Evolutionary conservation across 352 stramenopile species (phyloP), one percentile per base, ranked within the genome.

Genomic region (Phytopythium kandeliae): DNA sequence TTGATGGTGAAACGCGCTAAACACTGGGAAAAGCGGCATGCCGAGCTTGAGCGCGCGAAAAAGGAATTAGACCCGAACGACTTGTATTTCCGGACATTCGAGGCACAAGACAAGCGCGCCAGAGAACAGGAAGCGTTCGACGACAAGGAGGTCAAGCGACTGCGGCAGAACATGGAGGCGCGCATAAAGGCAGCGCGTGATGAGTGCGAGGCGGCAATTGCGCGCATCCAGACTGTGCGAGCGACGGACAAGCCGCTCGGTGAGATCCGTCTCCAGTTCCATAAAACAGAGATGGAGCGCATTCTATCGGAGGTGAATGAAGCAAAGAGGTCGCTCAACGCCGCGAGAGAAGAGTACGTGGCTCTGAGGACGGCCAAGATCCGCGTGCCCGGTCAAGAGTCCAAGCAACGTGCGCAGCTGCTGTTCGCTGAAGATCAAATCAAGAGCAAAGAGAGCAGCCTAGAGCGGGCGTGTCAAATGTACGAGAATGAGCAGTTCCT

Each of bases 401-500:
- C 61, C 0, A 84, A 86, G 24, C 63, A 82, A 10, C 73, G 82
- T 13, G 74, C 74, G 6, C 82, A 93, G 41, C 38, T 90, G 37
- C 56, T 93, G 11, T 87, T 83, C 53, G 78, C 77, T 2, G 73
- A 90, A 65, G 78, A 78, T 24, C 82, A 90, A 54, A 86, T 93
- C 35, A 74, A 69, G 33, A 57, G 66, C 1, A 68, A 59, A 24
- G 82, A 93, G 48, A 78, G 74, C 33, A 71, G 80, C 12, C 28
- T 92, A 5, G 75, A 88, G 37, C 54, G 54, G 0, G 54, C 85
- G 19, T 87, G 76, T 10, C 28, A 19, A 12, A 51, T 79, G 19
- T 67, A 81, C n/a, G 78, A 88, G 9, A 68, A 86, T 47, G 83
- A 93, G 31, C 64, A 89, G 35, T 93, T 90, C 43, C 57, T 93